Evolutionary conservation across 225 moss, liverwort and hornwort genomes (phyloP).

Genomic region (Straminergon stramineum): DNA sequence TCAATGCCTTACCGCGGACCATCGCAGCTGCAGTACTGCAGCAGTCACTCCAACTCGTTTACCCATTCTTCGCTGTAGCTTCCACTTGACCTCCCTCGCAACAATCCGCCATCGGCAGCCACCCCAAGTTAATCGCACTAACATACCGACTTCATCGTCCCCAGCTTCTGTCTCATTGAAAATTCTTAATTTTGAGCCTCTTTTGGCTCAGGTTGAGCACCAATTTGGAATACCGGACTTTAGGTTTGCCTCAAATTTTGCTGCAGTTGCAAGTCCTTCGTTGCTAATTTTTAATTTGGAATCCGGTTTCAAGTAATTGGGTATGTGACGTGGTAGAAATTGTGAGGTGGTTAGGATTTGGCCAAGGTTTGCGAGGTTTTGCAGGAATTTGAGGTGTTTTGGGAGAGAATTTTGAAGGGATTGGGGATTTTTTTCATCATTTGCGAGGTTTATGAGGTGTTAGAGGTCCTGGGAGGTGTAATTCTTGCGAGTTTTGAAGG

Average conservation of each 20-base stretch:
- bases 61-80: background rate
- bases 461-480: background rate
- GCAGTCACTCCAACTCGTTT: too few relatives aligned
- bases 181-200: background rate
- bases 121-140: background rate
- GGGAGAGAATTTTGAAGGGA: background rate
- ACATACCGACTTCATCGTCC: background rate
- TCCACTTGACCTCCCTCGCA: background rate
- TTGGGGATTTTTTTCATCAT: background rate
- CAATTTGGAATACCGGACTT: background rate
- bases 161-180: background rate
- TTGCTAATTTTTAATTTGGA: background rate
- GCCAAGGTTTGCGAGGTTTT: background rate
- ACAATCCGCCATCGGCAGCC: background rate
- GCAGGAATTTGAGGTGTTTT: background rate
- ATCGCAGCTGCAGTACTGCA: background rate
- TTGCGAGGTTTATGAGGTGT: background rate
- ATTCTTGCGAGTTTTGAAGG: background rate
- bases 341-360: background rate
- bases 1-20: background rate
- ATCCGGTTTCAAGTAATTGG: background rate
- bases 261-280: background rate
- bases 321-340: background rate
- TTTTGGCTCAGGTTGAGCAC: background rate
- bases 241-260: background rate